Conservation (phyloP, 2,329 filamentous ascomycete genomes). For the Gnomoniopsis smithogilvyi region DNA sequence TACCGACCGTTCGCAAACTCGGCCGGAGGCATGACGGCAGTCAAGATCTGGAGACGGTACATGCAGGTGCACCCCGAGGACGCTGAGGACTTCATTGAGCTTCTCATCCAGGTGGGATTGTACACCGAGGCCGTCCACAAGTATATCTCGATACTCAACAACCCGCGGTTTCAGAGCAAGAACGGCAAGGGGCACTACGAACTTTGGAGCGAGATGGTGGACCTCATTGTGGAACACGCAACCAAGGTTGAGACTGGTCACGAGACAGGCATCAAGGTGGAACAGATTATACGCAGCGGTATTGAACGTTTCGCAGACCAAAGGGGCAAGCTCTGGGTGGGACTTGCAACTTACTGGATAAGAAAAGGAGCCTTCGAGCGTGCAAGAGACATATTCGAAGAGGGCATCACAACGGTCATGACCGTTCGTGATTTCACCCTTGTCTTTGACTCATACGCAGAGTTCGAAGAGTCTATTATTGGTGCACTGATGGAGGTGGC, state of each 20-base stretch:
- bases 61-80: constrained; percentile 97
- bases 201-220: constrained; percentile 96
- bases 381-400: constrained; percentile 90
- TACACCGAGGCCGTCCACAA: constrained; percentile 89
- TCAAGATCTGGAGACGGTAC: constrained; percentile 92
- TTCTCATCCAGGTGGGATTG: constrained; percentile 74
- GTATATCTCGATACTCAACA: constrained; percentile 91
- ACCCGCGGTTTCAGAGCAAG: constrained; percentile 86
- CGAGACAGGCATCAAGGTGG: constrained; percentile 82
- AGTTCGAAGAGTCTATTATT: constrained; percentile 96
- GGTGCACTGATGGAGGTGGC: constrained; percentile 87
- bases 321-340: constrained; percentile 90
- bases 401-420: constrained; percentile 97
- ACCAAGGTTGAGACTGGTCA: constrained; percentile 78
- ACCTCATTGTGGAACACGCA: constrained; percentile 87
- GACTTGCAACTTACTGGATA: constrained; percentile 95
- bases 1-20: constrained; percentile 91
- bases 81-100: constrained; percentile 89
- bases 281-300: constrained; percentile 88
- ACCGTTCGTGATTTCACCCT: constrained; percentile 96
- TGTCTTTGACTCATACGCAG: constrained; percentile 92
- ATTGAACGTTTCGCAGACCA: constrained; percentile 91
- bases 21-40: constrained; percentile 82
- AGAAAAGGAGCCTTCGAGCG: constrained; percentile 88
- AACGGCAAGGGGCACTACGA: constrained; percentile 94